phyloP scores from a whole-genome alignment of 2,329 filamentous ascomycete species.

The Amesomyces nigricolor region DNA sequence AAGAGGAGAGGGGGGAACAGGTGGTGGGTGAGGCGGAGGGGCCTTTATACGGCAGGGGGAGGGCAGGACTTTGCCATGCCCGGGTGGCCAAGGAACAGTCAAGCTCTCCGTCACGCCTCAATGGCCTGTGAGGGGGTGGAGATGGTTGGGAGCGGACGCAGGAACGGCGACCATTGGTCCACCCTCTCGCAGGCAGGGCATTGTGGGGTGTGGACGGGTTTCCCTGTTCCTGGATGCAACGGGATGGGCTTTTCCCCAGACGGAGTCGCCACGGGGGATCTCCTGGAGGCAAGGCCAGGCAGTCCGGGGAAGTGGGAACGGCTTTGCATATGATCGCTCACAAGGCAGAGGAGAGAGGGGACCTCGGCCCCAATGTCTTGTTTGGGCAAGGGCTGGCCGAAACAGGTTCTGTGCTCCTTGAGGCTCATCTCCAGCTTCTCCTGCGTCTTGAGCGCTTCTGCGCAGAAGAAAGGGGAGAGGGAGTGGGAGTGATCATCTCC shows the following conservation, averaged over 20 bases:
- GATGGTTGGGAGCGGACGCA: background rate
- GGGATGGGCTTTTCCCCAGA: background rate
- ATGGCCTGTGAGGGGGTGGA: background rate
- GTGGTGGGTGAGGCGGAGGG: background rate
- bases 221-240: conserved; percentile 7
- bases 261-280: background rate
- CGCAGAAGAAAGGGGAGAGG: too few species aligned
- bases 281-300: background rate
- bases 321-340: conserved; percentile 11
- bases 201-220: background rate
- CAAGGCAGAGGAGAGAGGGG: background rate
- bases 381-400: background rate
- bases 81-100: background rate
- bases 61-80: background rate
- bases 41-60: conserved; percentile 5
- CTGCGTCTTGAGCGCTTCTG: too few species aligned
- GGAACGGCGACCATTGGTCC: conserved; percentile 7
- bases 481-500: too few species aligned
- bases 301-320: conserved; percentile 10
- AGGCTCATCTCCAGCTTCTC: background rate
- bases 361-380: conserved; percentile 8
- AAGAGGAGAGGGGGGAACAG: background rate
- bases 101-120: background rate
- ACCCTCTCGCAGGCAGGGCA: background rate
- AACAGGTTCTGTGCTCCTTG: background rate